phyloP scores from a whole-genome alignment of 164 flowering plant genomes.

The Kingdonia uniflora region DNA sequence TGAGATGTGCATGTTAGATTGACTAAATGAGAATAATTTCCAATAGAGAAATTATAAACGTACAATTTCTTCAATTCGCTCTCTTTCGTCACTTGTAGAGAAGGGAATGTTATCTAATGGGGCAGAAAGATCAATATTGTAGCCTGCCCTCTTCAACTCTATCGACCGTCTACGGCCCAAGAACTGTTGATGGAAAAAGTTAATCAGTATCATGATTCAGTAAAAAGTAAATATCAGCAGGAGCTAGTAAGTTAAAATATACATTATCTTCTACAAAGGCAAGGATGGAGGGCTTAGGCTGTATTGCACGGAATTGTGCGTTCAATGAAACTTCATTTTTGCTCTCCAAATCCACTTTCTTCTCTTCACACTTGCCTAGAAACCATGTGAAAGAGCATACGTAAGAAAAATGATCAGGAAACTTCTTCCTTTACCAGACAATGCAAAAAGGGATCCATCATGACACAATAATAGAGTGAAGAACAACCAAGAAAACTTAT shows the following conservation, averaged over 20 bases:
- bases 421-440: background rate
- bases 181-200: slow-evolving; percentile 34
- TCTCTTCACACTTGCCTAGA: slow-evolving; percentile 33
- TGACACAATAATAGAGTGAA: too few relatives aligned
- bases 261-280: slow-evolving; percentile 91
- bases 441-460: too few relatives aligned
- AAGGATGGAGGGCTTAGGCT: slow-evolving; percentile 75
- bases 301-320: slow-evolving; percentile 96
- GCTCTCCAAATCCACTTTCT: slow-evolving; percentile 29
- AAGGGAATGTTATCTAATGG: slow-evolving; percentile 84
- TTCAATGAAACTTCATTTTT: slow-evolving; percentile 49
- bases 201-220: slow-evolving; percentile 6
- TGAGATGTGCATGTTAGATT: too few relatives aligned
- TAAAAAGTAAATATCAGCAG: background rate
- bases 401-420: background rate
- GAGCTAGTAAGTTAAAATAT: slow-evolving; percentile 11
- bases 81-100: slow-evolving; percentile 69
- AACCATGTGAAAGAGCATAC: slow-evolving; percentile 4
- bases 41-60: slow-evolving; percentile 20
- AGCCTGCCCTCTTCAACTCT: slow-evolving; percentile 77
- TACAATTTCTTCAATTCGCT: slow-evolving; percentile 82
- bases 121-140: slow-evolving; percentile 60
- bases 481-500: too few relatives aligned
- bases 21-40: too few relatives aligned
- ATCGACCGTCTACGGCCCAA: slow-evolving; percentile 79